phyloP scores from a whole-genome alignment of 163 green algal species.

The Scenedesmus sp. region DNA sequence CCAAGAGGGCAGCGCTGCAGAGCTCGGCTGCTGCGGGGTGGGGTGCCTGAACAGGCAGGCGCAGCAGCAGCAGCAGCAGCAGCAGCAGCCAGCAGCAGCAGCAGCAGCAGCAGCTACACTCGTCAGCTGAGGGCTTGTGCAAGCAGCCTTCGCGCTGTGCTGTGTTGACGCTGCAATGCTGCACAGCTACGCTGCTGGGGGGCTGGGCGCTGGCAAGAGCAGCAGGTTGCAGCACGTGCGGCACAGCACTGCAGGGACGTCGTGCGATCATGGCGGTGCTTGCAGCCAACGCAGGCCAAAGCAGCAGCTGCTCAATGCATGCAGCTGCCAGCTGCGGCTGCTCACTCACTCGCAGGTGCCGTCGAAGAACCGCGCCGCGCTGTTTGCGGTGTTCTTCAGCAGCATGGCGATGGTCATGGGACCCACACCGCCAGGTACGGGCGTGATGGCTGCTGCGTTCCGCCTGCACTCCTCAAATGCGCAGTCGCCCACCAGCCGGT shows the following conservation, averaged over 20 bases:
- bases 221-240: background rate
- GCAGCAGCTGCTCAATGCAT: background rate
- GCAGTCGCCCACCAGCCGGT: conserved; percentile 72
- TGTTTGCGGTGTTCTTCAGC: conserved; percentile 89
- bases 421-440: conserved; percentile 96
- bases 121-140: background rate
- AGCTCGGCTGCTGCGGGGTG: background rate
- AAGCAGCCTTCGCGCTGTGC: no score
- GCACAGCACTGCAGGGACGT: background rate
- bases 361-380: conserved; percentile 60
- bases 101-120: background rate
- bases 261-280: no score
- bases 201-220: background rate
- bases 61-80: background rate
- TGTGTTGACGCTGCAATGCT: background rate
- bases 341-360: conserved; percentile 51
- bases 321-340: background rate
- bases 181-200: background rate
- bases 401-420: conserved; percentile 99
- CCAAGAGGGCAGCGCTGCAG: conserved; percentile 24
- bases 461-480: conserved; percentile 67
- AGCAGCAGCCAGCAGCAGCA: background rate
- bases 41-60: conserved; percentile 22
- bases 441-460: conserved; percentile 67
- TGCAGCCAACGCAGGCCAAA: background rate